These are phyloP conservation scores for Phytophthora foliorum DNA, from an alignment of 352 stramenopile genomes.

Conservation along the genomic window DNA sequence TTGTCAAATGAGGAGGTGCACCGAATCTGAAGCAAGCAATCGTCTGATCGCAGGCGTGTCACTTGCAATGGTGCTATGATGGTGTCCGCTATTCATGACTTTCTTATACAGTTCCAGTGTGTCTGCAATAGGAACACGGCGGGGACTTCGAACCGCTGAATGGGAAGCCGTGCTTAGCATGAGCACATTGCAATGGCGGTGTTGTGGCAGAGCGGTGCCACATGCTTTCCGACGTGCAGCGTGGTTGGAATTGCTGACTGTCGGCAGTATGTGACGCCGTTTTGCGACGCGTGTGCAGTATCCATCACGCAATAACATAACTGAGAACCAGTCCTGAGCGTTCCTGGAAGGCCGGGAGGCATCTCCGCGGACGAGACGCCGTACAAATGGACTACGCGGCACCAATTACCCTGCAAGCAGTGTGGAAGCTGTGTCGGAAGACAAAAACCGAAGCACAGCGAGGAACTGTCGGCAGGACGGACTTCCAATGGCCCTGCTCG, in stretches of 20 bases:
- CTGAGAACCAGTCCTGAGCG: neutral
- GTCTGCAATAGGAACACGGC: neutral
- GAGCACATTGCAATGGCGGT: neutral
- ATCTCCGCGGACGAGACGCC: neutral
- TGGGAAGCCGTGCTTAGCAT: neutral
- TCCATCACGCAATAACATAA: slow-evolving; percentile 6
- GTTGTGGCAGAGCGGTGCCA: neutral
- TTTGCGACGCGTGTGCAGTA: neutral
- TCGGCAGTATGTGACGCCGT: slow-evolving; percentile 3
- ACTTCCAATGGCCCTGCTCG: too few species aligned
- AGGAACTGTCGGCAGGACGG: too few species aligned
- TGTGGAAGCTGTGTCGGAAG: neutral
- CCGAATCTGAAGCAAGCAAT: slow-evolving; percentile 36
- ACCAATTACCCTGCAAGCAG: too few species aligned
- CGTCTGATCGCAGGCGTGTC: slow-evolving; percentile 18
- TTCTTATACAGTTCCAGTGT: too few species aligned
- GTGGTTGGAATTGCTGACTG: slow-evolving; percentile 4
- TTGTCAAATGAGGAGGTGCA: slow-evolving; percentile 26
- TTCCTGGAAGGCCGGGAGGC: neutral
- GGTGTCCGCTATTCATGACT: neutral
- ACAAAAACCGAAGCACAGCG: too few species aligned
- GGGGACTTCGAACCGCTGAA: neutral
- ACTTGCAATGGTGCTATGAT: neutral
- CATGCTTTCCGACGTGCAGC: slow-evolving; percentile 8
- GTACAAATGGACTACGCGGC: too few species aligned